Conservation (phyloP, 306 rosid genomes). For the Vigna hirtella region DNA sequence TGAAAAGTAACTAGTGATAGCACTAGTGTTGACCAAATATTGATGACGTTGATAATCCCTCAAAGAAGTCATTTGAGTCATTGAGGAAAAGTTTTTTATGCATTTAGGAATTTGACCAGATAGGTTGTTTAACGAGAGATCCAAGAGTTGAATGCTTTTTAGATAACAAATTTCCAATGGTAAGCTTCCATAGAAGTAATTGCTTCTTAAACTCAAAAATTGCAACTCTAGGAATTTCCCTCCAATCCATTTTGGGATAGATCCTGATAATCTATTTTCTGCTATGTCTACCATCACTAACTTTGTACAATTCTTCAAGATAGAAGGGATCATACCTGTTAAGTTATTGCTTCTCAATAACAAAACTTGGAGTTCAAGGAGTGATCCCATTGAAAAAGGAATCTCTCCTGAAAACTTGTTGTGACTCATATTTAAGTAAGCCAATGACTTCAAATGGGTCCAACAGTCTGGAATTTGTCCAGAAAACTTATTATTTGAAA, state of each 20-base stretch:
- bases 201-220: background rate
- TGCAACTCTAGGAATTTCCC: too few relatives aligned
- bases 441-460: constrained; percentile 1
- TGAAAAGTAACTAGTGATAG: accelerated
- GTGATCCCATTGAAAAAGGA: constrained; percentile 38
- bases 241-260: background rate
- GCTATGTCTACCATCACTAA: background rate
- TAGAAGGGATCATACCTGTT: background rate
- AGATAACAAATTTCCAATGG: constrained; percentile 10
- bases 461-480: constrained; percentile 1
- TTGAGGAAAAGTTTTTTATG: background rate
- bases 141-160: background rate
- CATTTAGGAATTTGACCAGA: background rate
- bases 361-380: constrained; percentile 1
- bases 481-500: constrained; percentile 20
- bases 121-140: background rate
- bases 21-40: too few relatives aligned
- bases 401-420: background rate
- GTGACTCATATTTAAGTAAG: constrained; percentile 9
- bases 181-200: constrained; percentile 1
- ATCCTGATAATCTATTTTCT: too few relatives aligned
- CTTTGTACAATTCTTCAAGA: background rate
- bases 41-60: too few relatives aligned
- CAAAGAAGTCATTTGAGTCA: background rate
- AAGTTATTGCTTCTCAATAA: constrained; percentile 30